Evolutionary conservation across 208 protist genomes (phyloP), one percentile per base, ranked within the genome.

Genomic region (Acanthamoeba healyi): DNA sequence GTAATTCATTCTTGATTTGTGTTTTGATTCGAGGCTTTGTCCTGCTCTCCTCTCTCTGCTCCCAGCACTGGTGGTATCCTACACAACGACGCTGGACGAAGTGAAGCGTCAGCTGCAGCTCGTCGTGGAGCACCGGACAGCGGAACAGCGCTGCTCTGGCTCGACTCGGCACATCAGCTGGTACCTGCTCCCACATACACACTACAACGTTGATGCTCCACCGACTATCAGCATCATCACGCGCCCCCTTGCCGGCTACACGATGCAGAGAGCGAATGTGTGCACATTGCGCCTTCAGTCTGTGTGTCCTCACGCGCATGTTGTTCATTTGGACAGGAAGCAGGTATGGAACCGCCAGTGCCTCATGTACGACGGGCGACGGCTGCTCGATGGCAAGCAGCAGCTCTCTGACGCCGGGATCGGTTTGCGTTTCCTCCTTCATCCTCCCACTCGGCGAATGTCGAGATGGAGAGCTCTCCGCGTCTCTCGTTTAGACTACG

Each of bases 291-390:
- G n/a, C 19, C 14, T 56, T 22, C 24, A 17, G 7, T 17, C 29
- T 32, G 38, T 36, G 12, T n/a, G 70, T 10, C 34, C 15, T 49
- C 74, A 42, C 77, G 0, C 12, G 34, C 4, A 24, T 36, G 32
- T 86, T 3, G 5, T 58, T 14, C 0, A 32, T 38, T 38, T 86
- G n/a, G 7, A 17, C 77, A 86, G 77, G 77, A 86, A 86, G 77
- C 26, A 86, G 15, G 77, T 86, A 44, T 86, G 77, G 77, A 42
- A 58, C 22, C 77, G 44, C n/a, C 38, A 86, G 12, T 86, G 77
- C 12, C 77, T 86, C 15, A 26, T 38, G 22, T 86, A 29, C 77
- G 77, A 49, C 9, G 77, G 77, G 7, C 40, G 46, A 38, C 77
- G 77, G 9, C 46, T 86, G 40, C 77, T 86, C 12, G 77, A 86